phyloP scores from a whole-genome alignment of 208 protist species.

The Trypanosomatidae sp. region DNA sequence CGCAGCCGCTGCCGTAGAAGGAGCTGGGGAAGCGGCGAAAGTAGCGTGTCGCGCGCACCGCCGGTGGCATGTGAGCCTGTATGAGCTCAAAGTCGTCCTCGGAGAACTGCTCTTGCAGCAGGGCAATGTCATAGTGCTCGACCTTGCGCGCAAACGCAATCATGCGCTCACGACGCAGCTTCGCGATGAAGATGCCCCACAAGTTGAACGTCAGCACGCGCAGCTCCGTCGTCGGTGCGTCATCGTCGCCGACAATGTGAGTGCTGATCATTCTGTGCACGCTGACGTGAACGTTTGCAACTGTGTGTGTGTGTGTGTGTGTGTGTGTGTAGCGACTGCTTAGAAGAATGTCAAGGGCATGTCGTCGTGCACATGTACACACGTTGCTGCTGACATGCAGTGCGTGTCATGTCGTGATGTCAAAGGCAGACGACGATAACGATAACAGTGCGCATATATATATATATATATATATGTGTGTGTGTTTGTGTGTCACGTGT shows the following conservation, averaged over 20 bases:
- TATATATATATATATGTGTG: conserved; percentile 1
- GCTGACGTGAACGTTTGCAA: no score
- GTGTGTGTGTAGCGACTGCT: no score
- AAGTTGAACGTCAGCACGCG: conserved; percentile 80
- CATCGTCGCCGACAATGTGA: no score
- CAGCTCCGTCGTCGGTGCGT: no score
- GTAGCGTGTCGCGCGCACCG: conserved; percentile 31
- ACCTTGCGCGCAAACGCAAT: conserved; percentile 61
- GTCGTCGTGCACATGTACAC: no score
- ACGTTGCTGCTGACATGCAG: neutral
- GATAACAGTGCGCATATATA: neutral
- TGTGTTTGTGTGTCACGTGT: conserved; percentile 28
- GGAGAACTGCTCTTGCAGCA: conserved; percentile 82
- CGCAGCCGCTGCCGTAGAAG: conserved; percentile 78
- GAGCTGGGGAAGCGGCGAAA: conserved; percentile 67
- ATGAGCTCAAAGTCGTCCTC: conserved; percentile 61
- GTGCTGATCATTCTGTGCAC: no score
- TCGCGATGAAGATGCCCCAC: conserved; percentile 88
- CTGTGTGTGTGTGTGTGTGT: no score
- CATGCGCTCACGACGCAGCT: conserved; percentile 62
- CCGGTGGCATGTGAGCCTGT: conserved; percentile 11
- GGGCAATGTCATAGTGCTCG: conserved; percentile 62
- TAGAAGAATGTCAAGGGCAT: no score
- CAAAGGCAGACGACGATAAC: no score
- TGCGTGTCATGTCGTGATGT: neutral